These are phyloP conservation scores for Peronospora destructor DNA, from an alignment of 352 stramenopile species.

Conservation along the genomic window DNA sequence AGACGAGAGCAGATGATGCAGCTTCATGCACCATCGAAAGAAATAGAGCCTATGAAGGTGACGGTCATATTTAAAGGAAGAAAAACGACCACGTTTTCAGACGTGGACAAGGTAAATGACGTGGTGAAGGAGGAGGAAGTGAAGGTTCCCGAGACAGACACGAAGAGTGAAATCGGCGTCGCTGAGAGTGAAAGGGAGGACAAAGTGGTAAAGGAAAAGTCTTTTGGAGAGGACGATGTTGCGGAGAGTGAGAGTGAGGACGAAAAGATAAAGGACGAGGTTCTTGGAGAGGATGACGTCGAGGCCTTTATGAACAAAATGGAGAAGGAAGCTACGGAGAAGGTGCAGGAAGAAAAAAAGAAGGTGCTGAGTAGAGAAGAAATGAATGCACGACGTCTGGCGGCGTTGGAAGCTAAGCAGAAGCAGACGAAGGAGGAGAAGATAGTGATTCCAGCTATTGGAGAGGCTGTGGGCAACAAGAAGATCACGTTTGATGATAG, in stretches of 20 bases:
- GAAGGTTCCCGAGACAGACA: conserved; percentile 12
- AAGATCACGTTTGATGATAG: conserved; percentile 78
- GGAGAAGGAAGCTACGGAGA: conserved; percentile 12
- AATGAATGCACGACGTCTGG: conserved; percentile 32
- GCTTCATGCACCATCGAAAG: conserved; percentile 1
- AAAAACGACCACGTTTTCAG: conserved; percentile 18
- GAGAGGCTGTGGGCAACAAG: conserved; percentile 32
- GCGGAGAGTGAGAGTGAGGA: conserved; percentile 7
- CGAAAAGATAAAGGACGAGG: conserved; percentile 8
- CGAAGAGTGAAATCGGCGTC: conserved; percentile 2
- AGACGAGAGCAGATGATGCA: conserved; percentile 2
- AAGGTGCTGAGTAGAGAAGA: conserved; percentile 23
- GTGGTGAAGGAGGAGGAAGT: conserved; percentile 1
- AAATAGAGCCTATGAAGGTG: conserved; percentile 15
- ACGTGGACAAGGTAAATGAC: conserved; percentile 11
- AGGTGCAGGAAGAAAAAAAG: conserved; percentile 1
- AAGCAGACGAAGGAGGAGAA: conserved; percentile 29
- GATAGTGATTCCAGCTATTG: conserved; percentile 26
- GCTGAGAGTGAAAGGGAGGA: neutral
- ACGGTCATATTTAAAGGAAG: conserved; percentile 19
- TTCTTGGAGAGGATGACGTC: conserved; percentile 26
- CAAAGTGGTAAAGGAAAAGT: conserved; percentile 9
- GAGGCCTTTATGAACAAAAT: conserved; percentile 39
- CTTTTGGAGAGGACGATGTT: conserved; percentile 2
- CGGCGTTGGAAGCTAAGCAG: conserved; percentile 45